A percentile compares a stretch with the other conserved stretches of the same genome.
These are phyloP conservation scores for Nitzschia inconspicua DNA, from an alignment of 108 stramenopile genomes.

Conservation along the genomic window DNA sequence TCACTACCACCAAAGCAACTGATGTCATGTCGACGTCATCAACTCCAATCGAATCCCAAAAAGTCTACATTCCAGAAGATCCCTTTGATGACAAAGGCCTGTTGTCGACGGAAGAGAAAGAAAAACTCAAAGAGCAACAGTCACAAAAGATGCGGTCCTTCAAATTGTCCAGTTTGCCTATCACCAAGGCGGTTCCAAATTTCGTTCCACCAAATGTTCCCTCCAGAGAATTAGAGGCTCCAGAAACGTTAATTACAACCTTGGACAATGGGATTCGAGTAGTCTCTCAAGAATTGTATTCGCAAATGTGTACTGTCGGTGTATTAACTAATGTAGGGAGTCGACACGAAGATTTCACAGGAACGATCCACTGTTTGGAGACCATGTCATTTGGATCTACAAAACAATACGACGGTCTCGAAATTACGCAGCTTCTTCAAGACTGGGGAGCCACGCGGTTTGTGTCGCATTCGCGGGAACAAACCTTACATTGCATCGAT, in stretches of 20 bases:
- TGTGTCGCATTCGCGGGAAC: slow-evolving; percentile 83
- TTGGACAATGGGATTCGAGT: slow-evolving; percentile 86
- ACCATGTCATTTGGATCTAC: slow-evolving; percentile 87
- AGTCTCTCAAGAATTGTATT: slow-evolving; percentile 82
- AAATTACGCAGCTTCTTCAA: slow-evolving; percentile 57
- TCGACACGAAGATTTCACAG: slow-evolving; percentile 71
- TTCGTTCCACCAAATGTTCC: slow-evolving; percentile 62
- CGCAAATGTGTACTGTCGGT: slow-evolving; percentile 77
- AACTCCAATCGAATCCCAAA: neutral
- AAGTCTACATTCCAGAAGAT: slow-evolving; percentile 25
- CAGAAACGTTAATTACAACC: slow-evolving; percentile 69
- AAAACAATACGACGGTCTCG: slow-evolving; percentile 24
- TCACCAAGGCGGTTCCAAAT: slow-evolving; percentile 37
- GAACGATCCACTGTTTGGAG: slow-evolving; percentile 88
- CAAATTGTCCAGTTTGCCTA: slow-evolving; percentile 28
- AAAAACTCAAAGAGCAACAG: slow-evolving; percentile 16
- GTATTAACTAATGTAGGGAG: slow-evolving; percentile 73
- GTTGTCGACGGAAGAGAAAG: slow-evolving; percentile 14
- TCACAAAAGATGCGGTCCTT: slow-evolving; percentile 7
- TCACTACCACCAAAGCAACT: slow-evolving; percentile 43
- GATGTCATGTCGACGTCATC: slow-evolving; percentile 8
- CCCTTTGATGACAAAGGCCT: slow-evolving; percentile 43
- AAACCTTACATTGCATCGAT: slow-evolving; percentile 92
- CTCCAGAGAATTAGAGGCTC: slow-evolving; percentile 36
- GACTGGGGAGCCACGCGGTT: slow-evolving; percentile 75